A percentile compares a stretch with the other conserved stretches of the same genome.
phyloP scores from a whole-genome alignment of 78 protist genomes.

The Dictyostelium capitatum region DNA sequence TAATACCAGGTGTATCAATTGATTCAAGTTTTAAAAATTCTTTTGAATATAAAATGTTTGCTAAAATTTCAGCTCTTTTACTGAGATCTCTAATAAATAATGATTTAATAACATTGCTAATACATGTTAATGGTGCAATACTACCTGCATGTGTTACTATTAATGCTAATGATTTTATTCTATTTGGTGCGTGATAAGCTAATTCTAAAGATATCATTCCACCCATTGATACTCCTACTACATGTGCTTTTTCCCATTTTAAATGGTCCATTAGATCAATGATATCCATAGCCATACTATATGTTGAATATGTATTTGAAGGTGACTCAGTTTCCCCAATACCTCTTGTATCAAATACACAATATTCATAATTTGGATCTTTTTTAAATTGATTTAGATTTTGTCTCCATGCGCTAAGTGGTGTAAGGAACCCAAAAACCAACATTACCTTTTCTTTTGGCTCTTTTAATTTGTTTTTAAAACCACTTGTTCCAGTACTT shows the following conservation, averaged over 20 bases:
- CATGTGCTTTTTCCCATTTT: constrained; percentile 25
- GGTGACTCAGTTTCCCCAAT: constrained; percentile 48
- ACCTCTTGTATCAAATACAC: constrained; percentile 72
- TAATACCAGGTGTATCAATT: not conserved
- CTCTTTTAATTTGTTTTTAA: not conserved
- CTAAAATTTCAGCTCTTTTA: not conserved
- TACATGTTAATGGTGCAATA: constrained; percentile 16
- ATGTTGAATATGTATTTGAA: not conserved
- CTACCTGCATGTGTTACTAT: constrained; percentile 72
- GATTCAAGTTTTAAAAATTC: not conserved
- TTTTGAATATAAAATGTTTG: constrained; percentile 37
- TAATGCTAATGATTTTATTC: constrained; percentile 14
- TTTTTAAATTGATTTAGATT: not conserved
- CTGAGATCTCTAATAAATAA: not conserved
- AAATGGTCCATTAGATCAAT: constrained; percentile 56
- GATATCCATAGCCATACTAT: constrained; percentile 62
- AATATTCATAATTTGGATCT: constrained; percentile 22
- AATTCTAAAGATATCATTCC: constrained; percentile 77
- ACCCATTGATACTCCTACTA: constrained; percentile 78
- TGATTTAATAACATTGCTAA: not conserved
- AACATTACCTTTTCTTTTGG: not conserved
- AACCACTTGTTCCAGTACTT: not conserved
- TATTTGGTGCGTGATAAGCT: not conserved
- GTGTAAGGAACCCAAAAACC: constrained; percentile 31
- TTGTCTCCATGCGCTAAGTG: not conserved